Percentiles rank a stretch among this genome's conserved stretches.
Evolutionary conservation across 2,329 filamentous ascomycete species (phyloP).

Genomic region (Helicocarpus griseus): DNA sequence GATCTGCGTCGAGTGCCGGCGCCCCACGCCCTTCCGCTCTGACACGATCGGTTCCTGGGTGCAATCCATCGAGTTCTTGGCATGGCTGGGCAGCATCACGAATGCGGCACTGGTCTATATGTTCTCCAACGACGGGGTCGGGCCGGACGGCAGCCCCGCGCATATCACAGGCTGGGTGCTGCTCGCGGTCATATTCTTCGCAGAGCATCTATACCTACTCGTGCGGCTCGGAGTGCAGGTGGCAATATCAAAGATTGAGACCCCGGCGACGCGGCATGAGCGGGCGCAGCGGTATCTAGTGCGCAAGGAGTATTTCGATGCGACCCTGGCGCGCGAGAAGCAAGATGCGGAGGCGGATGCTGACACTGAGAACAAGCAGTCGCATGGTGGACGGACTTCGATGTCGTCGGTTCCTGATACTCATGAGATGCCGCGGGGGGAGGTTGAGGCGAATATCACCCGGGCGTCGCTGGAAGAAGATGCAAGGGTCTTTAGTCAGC

Average conservation of each 20-base stretch:
- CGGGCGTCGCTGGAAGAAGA: constrained; percentile 34
- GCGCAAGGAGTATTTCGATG: constrained; percentile 65
- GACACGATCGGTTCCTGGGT: constrained; percentile 95
- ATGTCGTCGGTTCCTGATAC: too few species aligned
- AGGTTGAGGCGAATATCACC: constrained; percentile 20
- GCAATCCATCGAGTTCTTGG: constrained; percentile 74
- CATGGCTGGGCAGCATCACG: constrained; percentile 85
- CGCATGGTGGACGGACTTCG: constrained; percentile 10
- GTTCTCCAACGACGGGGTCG: constrained; percentile 52
- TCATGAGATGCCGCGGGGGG: background rate
- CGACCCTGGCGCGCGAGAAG: background rate
- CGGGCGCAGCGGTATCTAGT: constrained; percentile 69
- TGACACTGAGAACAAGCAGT: background rate
- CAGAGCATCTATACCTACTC: constrained; percentile 82
- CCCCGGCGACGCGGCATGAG: constrained; percentile 76
- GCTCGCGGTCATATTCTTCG: constrained; percentile 70
- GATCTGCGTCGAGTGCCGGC: constrained; percentile 78
- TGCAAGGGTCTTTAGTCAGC: constrained; percentile 26
- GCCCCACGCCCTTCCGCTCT: constrained; percentile 78
- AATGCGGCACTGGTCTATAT: constrained; percentile 82
- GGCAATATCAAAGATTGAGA: constrained; percentile 71
- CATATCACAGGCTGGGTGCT: constrained; percentile 71
- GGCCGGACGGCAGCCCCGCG: constrained; percentile 32
- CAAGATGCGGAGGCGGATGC: constrained; percentile 15
- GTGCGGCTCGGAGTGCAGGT: constrained; percentile 63